A percentile compares a stretch with the other conserved stretches of the same genome.
Conservation (phyloP, 2,329 filamentous ascomycete genomes). For the Calonectria hawksworthii region DNA sequence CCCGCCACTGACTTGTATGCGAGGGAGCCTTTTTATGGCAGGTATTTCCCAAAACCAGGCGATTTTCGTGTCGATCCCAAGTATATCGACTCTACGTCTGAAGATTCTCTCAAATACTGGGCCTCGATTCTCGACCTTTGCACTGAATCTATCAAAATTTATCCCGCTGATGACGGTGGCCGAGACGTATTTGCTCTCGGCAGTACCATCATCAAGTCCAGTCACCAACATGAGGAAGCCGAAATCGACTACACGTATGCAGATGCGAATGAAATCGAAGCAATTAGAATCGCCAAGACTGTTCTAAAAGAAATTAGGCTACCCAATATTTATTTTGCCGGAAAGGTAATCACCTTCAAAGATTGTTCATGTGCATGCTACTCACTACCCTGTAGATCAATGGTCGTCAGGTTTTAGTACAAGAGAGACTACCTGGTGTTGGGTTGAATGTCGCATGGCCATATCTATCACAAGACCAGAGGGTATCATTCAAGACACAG, state of each 20-base stretch:
- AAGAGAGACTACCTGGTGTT: conserved; percentile 56
- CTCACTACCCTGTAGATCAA: conserved; percentile 46
- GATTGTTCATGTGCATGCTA: too few species aligned
- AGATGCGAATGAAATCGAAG: conserved; percentile 57
- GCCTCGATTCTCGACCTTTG: background rate
- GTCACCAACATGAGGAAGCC: conserved; percentile 46
- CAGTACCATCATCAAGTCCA: conserved; percentile 56
- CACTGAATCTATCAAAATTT: background rate
- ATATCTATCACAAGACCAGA: conserved; percentile 52
- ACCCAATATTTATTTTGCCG: conserved; percentile 55
- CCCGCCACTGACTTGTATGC: background rate
- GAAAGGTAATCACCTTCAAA: conserved; percentile 49
- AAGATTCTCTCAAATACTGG: background rate
- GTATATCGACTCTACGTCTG: background rate
- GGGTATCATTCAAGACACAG: conserved; percentile 52
- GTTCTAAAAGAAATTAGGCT: conserved; percentile 48
- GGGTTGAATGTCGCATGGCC: conserved; percentile 51
- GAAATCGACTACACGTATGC: conserved; percentile 54
- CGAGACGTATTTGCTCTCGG: conserved; percentile 59
- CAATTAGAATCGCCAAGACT: conserved; percentile 48
- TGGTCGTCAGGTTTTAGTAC: conserved; percentile 52
- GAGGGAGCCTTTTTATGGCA: background rate
- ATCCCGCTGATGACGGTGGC: conserved; percentile 42
- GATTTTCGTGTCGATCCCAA: background rate
- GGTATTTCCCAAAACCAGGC: background rate